A percentile compares a stretch with the other conserved stretches of the same genome.
These are phyloP conservation scores for Mycocentrospora acerina DNA, from an alignment of 2,329 filamentous ascomycete genomes.

Conservation along the genomic window DNA sequence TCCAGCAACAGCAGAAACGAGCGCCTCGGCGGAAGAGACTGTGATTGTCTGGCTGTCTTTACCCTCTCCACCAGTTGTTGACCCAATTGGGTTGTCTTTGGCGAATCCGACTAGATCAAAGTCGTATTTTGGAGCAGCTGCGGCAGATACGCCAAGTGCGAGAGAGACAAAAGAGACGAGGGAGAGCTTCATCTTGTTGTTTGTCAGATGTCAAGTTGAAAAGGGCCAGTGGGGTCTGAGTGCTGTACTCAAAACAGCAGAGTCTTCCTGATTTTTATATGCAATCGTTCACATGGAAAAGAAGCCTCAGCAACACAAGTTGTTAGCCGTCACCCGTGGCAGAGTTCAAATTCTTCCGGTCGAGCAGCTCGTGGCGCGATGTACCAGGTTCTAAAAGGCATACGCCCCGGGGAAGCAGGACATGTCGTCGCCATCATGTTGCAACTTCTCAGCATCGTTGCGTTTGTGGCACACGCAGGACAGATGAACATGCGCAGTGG, in stretches of 20 bases:
- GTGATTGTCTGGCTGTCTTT: slow-evolving; percentile 29
- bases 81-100: slow-evolving; percentile 37
- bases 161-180: slow-evolving; percentile 19
- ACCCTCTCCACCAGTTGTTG: slow-evolving; percentile 36
- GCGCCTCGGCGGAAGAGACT: slow-evolving; percentile 28
- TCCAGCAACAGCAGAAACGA: slow-evolving; percentile 29
- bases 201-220: slow-evolving; percentile 1
- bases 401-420: slow-evolving; percentile 2
- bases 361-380: slow-evolving; percentile 6
- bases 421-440: slow-evolving; percentile 2
- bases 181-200: slow-evolving; percentile 30
- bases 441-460: slow-evolving; percentile 7
- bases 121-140: slow-evolving; percentile 20
- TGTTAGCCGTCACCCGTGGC: slow-evolving; percentile 2
- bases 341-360: slow-evolving; percentile 15
- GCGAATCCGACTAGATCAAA: slow-evolving; percentile 35
- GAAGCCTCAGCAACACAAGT: slow-evolving; percentile 2
- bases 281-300: background rate
- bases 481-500: slow-evolving; percentile 13
- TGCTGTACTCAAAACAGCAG: background rate
- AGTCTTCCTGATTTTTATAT: slow-evolving; percentile 9
- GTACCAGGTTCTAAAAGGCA: slow-evolving; percentile 3
- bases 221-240: slow-evolving; percentile 1
- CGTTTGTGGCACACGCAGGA: slow-evolving; percentile 9
- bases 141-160: slow-evolving; percentile 13